phyloP scores from a whole-genome alignment of 805 yeast species.

The Candida anglica region DNA sequence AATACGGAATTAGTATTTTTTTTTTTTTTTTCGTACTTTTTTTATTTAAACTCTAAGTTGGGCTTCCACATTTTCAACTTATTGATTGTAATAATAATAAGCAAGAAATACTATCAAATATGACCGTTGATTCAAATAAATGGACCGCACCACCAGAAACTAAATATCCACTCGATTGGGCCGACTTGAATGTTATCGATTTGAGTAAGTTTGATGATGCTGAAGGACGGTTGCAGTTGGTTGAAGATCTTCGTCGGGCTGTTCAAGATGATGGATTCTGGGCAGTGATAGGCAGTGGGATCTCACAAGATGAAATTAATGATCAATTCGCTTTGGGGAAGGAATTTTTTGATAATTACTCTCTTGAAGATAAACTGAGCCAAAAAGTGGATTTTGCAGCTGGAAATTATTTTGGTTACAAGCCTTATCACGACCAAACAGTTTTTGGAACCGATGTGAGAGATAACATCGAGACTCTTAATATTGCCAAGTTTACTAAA shows the following conservation, averaged over 20 bases:
- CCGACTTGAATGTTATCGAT: constrained; percentile 24
- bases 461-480: constrained; percentile 27
- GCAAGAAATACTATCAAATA: background rate
- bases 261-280: constrained; percentile 29
- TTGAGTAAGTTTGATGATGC: constrained; percentile 21
- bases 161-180: constrained; percentile 24
- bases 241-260: constrained; percentile 21
- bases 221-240: constrained; percentile 22
- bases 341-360: constrained; percentile 20
- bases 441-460: constrained; percentile 24
- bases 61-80: too few species aligned
- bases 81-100: too few species aligned
- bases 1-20: too few species aligned
- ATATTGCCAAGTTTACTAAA: constrained; percentile 28
- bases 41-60: too few species aligned
- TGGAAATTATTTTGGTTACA: constrained; percentile 32
- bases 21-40: too few species aligned
- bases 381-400: constrained; percentile 20
- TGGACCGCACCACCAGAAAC: constrained; percentile 26
- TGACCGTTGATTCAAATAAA: background rate
- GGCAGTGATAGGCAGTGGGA: constrained; percentile 22
- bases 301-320: constrained; percentile 19
- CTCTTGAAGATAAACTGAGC: constrained; percentile 21
- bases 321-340: constrained; percentile 23
- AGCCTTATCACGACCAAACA: constrained; percentile 25